Evolutionary conservation across 257 asterid genomes (phyloP).

Genomic region (Euphrasia confusa): DNA sequence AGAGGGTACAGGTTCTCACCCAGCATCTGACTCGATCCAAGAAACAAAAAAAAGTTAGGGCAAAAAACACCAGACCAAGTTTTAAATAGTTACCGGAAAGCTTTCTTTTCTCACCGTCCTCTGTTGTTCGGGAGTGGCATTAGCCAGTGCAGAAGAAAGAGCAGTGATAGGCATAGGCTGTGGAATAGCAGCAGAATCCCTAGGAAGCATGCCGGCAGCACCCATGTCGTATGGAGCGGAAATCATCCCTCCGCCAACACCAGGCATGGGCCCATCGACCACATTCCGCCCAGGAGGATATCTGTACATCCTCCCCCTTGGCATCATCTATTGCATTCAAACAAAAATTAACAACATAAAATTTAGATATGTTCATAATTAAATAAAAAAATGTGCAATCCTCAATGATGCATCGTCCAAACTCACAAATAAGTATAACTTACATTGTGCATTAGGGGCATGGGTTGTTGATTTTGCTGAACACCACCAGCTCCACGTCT

Average conservation of each 20-base stretch:
- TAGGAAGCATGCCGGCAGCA: background rate
- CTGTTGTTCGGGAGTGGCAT: slow-evolving; percentile 69
- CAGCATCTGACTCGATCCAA: slow-evolving; percentile 37
- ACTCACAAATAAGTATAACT: background rate
- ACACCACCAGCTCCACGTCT: slow-evolving; percentile 48
- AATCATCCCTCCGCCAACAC: background rate
- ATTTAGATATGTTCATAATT: background rate
- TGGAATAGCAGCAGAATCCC: slow-evolving; percentile 42
- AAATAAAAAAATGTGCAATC: too few species aligned
- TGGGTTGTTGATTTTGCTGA: background rate
- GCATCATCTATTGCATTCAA: slow-evolving; percentile 46
- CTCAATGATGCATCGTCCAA: too few species aligned
- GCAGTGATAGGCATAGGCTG: slow-evolving; percentile 75
- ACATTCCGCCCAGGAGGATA: slow-evolving; percentile 70
- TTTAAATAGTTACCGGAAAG: background rate
- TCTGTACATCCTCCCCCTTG: slow-evolving; percentile 76
- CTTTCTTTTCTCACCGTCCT: slow-evolving; percentile 50
- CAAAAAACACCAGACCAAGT: background rate
- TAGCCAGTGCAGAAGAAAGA: slow-evolving; percentile 73
- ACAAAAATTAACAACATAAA: background rate
- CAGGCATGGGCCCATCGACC: slow-evolving; percentile 36
- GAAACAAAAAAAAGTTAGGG: background rate
- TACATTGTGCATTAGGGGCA: background rate
- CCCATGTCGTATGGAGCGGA: background rate
- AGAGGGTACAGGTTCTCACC: slow-evolving; percentile 74